These are phyloP conservation scores for Aspergillus melleus DNA, from an alignment of 2,329 filamentous ascomycete genomes.

Conservation along the genomic window DNA sequence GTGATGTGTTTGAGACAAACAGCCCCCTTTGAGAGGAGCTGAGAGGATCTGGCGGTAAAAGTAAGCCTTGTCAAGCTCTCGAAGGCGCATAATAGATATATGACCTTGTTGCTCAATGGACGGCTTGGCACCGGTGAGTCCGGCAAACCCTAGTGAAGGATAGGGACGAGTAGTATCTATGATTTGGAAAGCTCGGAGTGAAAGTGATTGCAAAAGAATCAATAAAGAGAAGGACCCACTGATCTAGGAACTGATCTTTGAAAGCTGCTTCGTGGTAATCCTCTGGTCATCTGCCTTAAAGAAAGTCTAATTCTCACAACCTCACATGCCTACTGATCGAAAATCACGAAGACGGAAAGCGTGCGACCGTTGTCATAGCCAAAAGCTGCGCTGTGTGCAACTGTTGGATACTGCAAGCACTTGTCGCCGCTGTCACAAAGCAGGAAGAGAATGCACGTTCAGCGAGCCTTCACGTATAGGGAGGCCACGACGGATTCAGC, in stretches of 20 bases:
- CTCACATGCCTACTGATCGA: background rate
- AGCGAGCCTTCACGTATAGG: background rate
- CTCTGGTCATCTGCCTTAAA: too few species aligned
- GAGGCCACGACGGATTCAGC: background rate
- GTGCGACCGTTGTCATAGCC: background rate
- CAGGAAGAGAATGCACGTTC: background rate
- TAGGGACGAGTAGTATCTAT: too few species aligned
- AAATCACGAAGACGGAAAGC: background rate
- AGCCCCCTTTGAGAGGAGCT: background rate
- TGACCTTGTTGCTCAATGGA: too few species aligned
- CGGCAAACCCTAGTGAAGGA: too few species aligned
- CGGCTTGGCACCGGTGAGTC: too few species aligned
- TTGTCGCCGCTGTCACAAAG: background rate
- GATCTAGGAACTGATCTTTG: too few species aligned
- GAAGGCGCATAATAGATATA: background rate
- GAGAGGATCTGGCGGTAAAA: background rate
- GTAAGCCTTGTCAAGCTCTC: background rate
- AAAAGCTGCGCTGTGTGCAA: background rate
- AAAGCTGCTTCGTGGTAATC: too few species aligned
- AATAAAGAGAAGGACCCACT: too few species aligned
- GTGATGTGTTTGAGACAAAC: background rate
- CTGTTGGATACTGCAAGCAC: background rate
- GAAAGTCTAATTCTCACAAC: too few species aligned
- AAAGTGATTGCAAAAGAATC: too few species aligned
- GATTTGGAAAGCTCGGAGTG: too few species aligned